These are phyloP conservation scores for Geranomyces michiganensis DNA, from an alignment of 192 early-diverging fungal species.

Conservation along the genomic window DNA sequence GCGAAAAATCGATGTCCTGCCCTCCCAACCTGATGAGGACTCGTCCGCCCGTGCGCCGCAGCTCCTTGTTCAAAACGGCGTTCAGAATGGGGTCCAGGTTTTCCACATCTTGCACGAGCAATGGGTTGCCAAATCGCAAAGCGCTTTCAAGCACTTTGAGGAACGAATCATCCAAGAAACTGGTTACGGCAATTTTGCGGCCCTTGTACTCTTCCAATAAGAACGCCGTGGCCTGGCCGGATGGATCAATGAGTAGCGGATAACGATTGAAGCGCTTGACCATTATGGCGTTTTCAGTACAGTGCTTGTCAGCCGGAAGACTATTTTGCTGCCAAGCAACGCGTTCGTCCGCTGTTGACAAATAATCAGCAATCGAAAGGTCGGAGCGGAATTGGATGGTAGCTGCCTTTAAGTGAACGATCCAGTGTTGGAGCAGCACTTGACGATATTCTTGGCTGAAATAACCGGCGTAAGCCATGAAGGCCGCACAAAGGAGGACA, in stretches of 20 bases:
- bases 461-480: slow-evolving; percentile 95
- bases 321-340: slow-evolving; percentile 84
- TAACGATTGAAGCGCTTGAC: slow-evolving; percentile 93
- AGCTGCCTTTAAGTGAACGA: slow-evolving; percentile 66
- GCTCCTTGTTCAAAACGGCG: slow-evolving; percentile 95
- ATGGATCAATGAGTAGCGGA: slow-evolving; percentile 97
- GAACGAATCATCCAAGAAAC: slow-evolving; percentile 97
- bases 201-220: slow-evolving; percentile 83
- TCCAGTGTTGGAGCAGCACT: slow-evolving; percentile 78
- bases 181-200: slow-evolving; percentile 88
- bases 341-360: slow-evolving; percentile 90
- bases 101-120: slow-evolving; percentile 97
- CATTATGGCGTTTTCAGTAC: slow-evolving; percentile 98
- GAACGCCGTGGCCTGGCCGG: slow-evolving; percentile 89
- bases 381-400: slow-evolving; percentile 75
- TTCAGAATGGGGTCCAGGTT: slow-evolving; percentile 97
- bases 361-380: slow-evolving; percentile 84
- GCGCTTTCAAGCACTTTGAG: slow-evolving; percentile 97
- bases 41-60: slow-evolving; percentile 94
- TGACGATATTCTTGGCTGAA: slow-evolving; percentile 97
- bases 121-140: slow-evolving; percentile 96
- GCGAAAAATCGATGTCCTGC: slow-evolving; percentile 99
- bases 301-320: slow-evolving; percentile 88
- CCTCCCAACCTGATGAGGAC: slow-evolving; percentile 92
- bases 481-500: slow-evolving; percentile 88